A percentile compares a stretch with the other conserved stretches of the same genome.
Conservation (phyloP, 2,329 filamentous ascomycete species). For the Fusarium sp. region DNA sequence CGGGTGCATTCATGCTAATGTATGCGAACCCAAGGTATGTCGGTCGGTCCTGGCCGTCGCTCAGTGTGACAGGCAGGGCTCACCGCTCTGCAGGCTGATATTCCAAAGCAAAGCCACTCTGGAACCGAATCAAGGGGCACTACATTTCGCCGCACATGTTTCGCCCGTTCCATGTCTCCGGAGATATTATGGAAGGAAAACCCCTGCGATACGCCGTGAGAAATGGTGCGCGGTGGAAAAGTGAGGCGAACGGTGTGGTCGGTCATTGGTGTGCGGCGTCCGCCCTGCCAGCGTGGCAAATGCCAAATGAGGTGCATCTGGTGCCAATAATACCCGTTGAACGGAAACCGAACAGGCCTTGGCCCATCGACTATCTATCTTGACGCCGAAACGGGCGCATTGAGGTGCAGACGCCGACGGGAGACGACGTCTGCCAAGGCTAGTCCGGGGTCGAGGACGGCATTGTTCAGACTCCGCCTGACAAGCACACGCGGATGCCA, state of each 20-base stretch:
- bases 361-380: constrained; percentile 8
- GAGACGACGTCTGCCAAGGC: constrained; percentile 20
- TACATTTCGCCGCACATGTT: constrained; percentile 35
- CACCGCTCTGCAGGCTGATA: constrained; percentile 40
- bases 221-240: constrained; percentile 35
- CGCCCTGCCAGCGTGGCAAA: constrained; percentile 46
- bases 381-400: constrained; percentile 14
- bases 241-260: constrained; percentile 44
- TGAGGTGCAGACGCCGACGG: constrained; percentile 11
- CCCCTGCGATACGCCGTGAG: constrained; percentile 40
- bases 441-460: background rate
- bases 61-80: constrained; percentile 38
- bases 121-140: constrained; percentile 35
- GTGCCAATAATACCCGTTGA: constrained; percentile 24
- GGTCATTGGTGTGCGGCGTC: constrained; percentile 40
- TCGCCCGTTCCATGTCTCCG: constrained; percentile 38
- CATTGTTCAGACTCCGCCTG: background rate
- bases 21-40: constrained; percentile 41
- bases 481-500: background rate
- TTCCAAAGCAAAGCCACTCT: constrained; percentile 35
- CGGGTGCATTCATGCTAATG: constrained; percentile 39
- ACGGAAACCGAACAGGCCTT: constrained; percentile 8
- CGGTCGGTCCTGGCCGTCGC: constrained; percentile 31
- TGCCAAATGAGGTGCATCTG: constrained; percentile 37
- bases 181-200: constrained; percentile 38